A percentile compares a stretch with the other conserved stretches of the same genome.
phyloP scores from a whole-genome alignment of 306 rosid species.

The Trifolium fragiferum region DNA sequence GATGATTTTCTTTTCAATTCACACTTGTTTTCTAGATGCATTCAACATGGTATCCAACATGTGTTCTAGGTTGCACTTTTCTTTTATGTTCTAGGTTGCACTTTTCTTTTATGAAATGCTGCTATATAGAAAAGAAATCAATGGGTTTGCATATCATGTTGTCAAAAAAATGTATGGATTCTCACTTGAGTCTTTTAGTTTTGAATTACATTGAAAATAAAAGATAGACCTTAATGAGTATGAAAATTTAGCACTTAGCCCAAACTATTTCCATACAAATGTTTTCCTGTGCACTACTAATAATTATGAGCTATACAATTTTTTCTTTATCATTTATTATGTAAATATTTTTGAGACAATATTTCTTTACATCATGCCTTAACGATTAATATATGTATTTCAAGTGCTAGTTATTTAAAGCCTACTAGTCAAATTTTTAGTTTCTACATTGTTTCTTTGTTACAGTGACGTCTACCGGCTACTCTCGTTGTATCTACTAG shows the following conservation, averaged over 20 bases:
- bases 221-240: too few species aligned
- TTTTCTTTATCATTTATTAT: not conserved
- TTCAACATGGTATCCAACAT: not conserved
- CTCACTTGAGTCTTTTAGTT: too few species aligned
- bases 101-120: not conserved
- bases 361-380: conserved; percentile 37
- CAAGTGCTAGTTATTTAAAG: not conserved
- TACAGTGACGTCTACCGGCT: too few species aligned
- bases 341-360: conserved; percentile 47
- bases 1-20: not conserved
- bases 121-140: not conserved
- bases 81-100: not conserved
- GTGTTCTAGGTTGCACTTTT: too few species aligned
- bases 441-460: not conserved
- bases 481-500: too few species aligned
- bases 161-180: too few species aligned
- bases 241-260: too few species aligned
- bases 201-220: too few species aligned
- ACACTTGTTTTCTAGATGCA: not conserved
- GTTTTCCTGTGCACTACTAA: too few species aligned
- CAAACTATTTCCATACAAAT: too few species aligned
- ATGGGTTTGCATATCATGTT: not conserved
- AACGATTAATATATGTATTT: conserved; percentile 29
- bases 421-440: conserved; percentile 23
- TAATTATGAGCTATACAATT: too few species aligned